phyloP scores from a whole-genome alignment of 768 basidiomycete genomes.

The Leccinum olivaceopallidum region DNA sequence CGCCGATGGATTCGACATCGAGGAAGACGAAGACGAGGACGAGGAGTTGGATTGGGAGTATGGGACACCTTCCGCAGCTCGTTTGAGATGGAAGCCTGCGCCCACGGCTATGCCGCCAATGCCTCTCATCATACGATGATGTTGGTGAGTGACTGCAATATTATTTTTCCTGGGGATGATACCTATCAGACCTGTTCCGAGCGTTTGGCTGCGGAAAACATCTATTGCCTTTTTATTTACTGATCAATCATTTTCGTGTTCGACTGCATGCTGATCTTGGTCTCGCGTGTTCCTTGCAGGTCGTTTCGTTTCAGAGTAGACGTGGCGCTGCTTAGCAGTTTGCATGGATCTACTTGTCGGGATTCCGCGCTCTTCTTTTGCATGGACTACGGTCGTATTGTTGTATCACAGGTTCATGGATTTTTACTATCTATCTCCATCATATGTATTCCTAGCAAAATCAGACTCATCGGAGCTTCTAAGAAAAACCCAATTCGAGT shows the following conservation, averaged over 20 bases:
- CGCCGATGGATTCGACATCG: slow-evolving; percentile 46
- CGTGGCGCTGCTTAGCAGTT: neutral
- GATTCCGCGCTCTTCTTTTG: slow-evolving; percentile 1
- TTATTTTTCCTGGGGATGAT: slow-evolving; percentile 50
- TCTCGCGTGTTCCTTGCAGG: slow-evolving; percentile 9
- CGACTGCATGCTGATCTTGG: slow-evolving; percentile 11
- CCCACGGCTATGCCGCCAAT: slow-evolving; percentile 62
- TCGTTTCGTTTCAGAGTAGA: neutral
- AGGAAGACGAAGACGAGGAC: slow-evolving; percentile 20
- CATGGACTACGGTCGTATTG: slow-evolving; percentile 18
- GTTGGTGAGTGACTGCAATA: slow-evolving; percentile 24
- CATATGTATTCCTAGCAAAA: slow-evolving; percentile 17
- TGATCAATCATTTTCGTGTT: slow-evolving; percentile 11
- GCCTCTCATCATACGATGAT: slow-evolving; percentile 23
- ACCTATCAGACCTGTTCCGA: slow-evolving; percentile 82
- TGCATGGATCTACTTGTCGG: neutral
- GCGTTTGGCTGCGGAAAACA: slow-evolving; percentile 52
- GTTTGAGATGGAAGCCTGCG: slow-evolving; percentile 49
- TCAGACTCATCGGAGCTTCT: neutral
- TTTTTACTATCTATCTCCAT: neutral
- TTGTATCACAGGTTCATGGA: slow-evolving; percentile 15
- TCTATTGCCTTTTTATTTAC: slow-evolving; percentile 64
- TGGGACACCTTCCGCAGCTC: slow-evolving; percentile 45
- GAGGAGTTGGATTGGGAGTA: slow-evolving; percentile 61
- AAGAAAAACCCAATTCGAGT: neutral